Evolutionary conservation across 1,139 yeast species (phyloP).

Genomic region (Pichia sp.): DNA sequence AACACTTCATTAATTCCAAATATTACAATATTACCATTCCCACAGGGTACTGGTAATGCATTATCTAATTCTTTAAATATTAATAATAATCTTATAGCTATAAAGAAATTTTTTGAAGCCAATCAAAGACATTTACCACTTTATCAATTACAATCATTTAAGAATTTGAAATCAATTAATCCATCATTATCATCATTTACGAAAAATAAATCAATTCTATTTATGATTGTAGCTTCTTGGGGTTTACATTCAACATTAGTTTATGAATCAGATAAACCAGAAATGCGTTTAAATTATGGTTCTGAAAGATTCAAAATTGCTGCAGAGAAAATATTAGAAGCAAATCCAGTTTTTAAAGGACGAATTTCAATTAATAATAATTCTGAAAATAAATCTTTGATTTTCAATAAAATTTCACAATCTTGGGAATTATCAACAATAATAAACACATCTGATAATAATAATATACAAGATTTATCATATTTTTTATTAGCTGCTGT

Average conservation of each 20-base stretch:
- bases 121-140: slow-evolving; percentile 41
- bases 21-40: slow-evolving; percentile 40
- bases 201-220: slow-evolving; percentile 17
- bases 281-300: slow-evolving; percentile 53
- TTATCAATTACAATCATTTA: slow-evolving; percentile 34
- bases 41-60: slow-evolving; percentile 88
- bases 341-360: slow-evolving; percentile 48
- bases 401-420: neutral
- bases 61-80: slow-evolving; percentile 58
- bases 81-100: slow-evolving; percentile 36
- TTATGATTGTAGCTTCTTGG: slow-evolving; percentile 78
- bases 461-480: slow-evolving; percentile 37
- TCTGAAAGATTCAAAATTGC: slow-evolving; percentile 64
- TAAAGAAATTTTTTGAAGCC: slow-evolving; percentile 37
- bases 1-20: slow-evolving; percentile 7
- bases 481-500: slow-evolving; percentile 64
- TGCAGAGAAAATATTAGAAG: slow-evolving; percentile 46
- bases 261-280: slow-evolving; percentile 70
- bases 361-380: slow-evolving; percentile 16
- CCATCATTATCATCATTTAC: neutral
- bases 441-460: too few species aligned
- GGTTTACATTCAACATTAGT: slow-evolving; percentile 82
- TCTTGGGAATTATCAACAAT: neutral
- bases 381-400: slow-evolving; percentile 4
- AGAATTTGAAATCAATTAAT: slow-evolving; percentile 1